A percentile compares a stretch with the other conserved stretches of the same genome.
phyloP scores from a whole-genome alignment of 306 rosid genomes.

The Malus sieversii region DNA sequence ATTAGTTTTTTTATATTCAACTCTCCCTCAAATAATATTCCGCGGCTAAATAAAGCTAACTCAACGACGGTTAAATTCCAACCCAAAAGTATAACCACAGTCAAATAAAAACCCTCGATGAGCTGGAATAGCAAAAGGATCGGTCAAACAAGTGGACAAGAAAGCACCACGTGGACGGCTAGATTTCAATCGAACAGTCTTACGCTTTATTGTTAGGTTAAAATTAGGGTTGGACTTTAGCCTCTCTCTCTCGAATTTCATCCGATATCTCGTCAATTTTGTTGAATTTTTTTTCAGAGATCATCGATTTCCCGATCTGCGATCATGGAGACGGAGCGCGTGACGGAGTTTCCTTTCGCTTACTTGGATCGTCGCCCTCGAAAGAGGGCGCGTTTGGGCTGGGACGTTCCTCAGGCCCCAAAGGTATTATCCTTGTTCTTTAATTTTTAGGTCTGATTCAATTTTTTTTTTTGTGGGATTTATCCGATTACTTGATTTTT shows the following conservation, averaged over 20 bases:
- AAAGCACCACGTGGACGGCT: conserved; percentile 42
- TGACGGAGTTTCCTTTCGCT: conserved; percentile 72
- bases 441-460: conserved; percentile 27
- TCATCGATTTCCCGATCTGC: neutral
- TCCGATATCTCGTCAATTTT: neutral
- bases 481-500: neutral
- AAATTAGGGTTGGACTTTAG: conserved; percentile 37
- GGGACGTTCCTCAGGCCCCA: conserved; percentile 80
- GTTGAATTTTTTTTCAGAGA: neutral
- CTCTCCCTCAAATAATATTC: neutral
- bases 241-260: neutral
- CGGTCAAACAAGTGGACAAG: conserved; percentile 15
- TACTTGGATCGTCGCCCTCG: conserved; percentile 90
- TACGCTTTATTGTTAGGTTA: conserved; percentile 22
- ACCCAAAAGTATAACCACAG: neutral
- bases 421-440: conserved; percentile 48
- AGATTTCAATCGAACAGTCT: conserved; percentile 23
- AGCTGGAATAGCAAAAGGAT: neutral
- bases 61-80: conserved; percentile 32
- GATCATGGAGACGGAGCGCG: conserved; percentile 85
- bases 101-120: neutral
- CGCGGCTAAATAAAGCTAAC: conserved; percentile 1
- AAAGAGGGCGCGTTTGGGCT: conserved; percentile 89
- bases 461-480: neutral
- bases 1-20: too few relatives aligned